Evolutionary conservation across 805 yeast species (phyloP), one percentile per base, ranked within the genome.

Genomic region (Dipodascus albidus): DNA sequence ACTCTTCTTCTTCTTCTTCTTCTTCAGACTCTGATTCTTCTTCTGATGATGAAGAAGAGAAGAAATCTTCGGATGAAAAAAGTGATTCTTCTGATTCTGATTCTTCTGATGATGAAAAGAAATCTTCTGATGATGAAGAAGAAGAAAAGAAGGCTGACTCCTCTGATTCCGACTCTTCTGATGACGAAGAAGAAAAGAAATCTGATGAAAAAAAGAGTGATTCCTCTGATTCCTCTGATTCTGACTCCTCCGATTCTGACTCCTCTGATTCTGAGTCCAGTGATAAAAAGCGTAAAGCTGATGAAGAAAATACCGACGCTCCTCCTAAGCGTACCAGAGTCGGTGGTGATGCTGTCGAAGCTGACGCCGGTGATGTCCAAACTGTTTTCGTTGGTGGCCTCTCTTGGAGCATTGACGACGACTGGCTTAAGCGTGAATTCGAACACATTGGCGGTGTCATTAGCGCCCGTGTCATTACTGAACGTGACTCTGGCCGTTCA

Each of bases 401-500:
- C 66, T 89, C 98, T 20, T 93, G 98, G 98, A 85, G 82, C 71
- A 80, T 93, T 65, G 99, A 93, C 67, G 97, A 90, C 68, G 95
- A 83, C 56, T 87, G 96, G 96, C 81, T 93, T 70, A 77, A 77
- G 72, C 75, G 83, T 57, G 97, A 87, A 74, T 93, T 93, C 70
- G 89, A 83, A 69, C 56, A 57, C 35, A 64, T 72, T 53, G 96
- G 91, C 52, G 96, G 95, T 70, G 93, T 89, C 56, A 64, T 80
- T 38, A 70, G 82, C 63, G 97, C 98, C 61, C 84, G 99, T 75
- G 96, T 93, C 60, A 87, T 93, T 69, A 81, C 82, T 72, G 98
- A 93, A 73, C 85, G 93, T 74, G 85, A 85, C 57, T 80, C 95
- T 56, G 93, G 90, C 64, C 86, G 87, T 74, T 88, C 96, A 54